These are phyloP conservation scores for Penicillium frequentans DNA, from an alignment of 2,329 filamentous ascomycete genomes.

Conservation along the genomic window DNA sequence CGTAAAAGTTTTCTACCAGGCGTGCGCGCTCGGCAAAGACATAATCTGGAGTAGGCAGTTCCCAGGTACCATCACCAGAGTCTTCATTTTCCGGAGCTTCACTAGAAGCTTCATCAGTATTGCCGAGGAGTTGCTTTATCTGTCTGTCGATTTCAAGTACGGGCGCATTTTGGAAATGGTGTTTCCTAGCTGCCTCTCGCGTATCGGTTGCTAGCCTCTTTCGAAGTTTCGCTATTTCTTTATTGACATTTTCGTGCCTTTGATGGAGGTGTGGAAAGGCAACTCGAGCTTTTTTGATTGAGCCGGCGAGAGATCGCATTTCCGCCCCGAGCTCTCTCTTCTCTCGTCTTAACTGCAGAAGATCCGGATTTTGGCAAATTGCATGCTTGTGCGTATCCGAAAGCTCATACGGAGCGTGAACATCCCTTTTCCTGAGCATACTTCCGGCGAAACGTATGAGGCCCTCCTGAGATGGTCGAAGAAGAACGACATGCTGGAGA, in stretches of 20 bases:
- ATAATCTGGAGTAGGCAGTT: slow-evolving; percentile 37
- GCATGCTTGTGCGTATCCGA: slow-evolving; percentile 17
- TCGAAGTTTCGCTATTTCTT: slow-evolving; percentile 20
- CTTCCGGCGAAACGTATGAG: slow-evolving; percentile 20
- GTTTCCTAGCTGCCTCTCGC: slow-evolving; percentile 22
- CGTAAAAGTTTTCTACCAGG: slow-evolving; percentile 29
- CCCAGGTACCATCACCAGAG: slow-evolving; percentile 76
- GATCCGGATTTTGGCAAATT: slow-evolving; percentile 19
- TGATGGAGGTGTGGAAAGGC: slow-evolving; percentile 23
- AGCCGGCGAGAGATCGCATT: slow-evolving; percentile 25
- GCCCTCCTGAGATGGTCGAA: slow-evolving; percentile 25
- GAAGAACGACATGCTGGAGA: slow-evolving; percentile 29
- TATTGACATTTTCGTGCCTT: slow-evolving; percentile 20
- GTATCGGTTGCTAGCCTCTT: slow-evolving; percentile 23
- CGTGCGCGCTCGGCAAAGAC: slow-evolving; percentile 24
- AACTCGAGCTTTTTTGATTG: slow-evolving; percentile 18
- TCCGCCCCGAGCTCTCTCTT: slow-evolving; percentile 27
- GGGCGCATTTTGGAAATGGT: slow-evolving; percentile 25
- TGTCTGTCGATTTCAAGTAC: slow-evolving; percentile 26
- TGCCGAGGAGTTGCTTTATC: slow-evolving; percentile 26
- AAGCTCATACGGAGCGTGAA: slow-evolving; percentile 19
- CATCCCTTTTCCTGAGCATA: slow-evolving; percentile 29
- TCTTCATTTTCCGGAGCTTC: slow-evolving; percentile 73
- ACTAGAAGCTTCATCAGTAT: slow-evolving; percentile 10
- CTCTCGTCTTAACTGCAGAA: slow-evolving; percentile 24